Conservation (phyloP, 805 yeast species). For the Kuraishia capsulata region DNA sequence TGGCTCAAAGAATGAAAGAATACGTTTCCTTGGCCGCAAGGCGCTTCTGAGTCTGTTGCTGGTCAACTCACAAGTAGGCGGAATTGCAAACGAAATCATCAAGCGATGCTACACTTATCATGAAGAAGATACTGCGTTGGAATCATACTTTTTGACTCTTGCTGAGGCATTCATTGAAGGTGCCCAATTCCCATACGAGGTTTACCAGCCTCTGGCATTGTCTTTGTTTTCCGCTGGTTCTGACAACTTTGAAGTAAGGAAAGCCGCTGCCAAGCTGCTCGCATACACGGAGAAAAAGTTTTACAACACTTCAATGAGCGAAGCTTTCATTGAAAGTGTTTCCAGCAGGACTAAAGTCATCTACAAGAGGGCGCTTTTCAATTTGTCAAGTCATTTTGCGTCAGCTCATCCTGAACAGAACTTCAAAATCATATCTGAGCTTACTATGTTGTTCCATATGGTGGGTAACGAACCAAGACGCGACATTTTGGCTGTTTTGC, state of each 20-base stretch:
- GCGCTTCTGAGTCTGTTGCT: slow-evolving; percentile 65
- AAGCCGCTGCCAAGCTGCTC: slow-evolving; percentile 64
- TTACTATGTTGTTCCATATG: slow-evolving; percentile 59
- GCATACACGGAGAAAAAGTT: slow-evolving; percentile 53
- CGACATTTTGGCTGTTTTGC: slow-evolving; percentile 68
- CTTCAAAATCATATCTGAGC: slow-evolving; percentile 56
- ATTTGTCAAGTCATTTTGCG: slow-evolving; percentile 69
- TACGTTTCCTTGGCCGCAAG: slow-evolving; percentile 53
- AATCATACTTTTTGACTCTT: slow-evolving; percentile 62
- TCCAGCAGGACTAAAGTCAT: slow-evolving; percentile 73
- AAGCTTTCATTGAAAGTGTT: slow-evolving; percentile 58
- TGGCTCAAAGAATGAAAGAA: slow-evolving; percentile 43
- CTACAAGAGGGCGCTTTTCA: slow-evolving; percentile 78
- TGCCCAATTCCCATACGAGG: slow-evolving; percentile 38
- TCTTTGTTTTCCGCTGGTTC: slow-evolving; percentile 76
- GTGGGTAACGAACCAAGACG: slow-evolving; percentile 54
- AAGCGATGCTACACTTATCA: slow-evolving; percentile 62
- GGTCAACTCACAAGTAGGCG: slow-evolving; percentile 46
- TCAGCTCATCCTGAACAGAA: slow-evolving; percentile 48
- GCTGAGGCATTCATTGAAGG: slow-evolving; percentile 53
- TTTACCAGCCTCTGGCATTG: slow-evolving; percentile 62
- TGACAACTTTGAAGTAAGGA: slow-evolving; percentile 56
- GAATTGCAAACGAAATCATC: slow-evolving; percentile 49
- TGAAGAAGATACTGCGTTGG: slow-evolving; percentile 40
- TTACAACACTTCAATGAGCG: slow-evolving; percentile 44